Percentiles rank a stretch among this genome's conserved stretches.
Evolutionary conservation across 1,284 basidiomycete genomes (phyloP).

Genomic region (Cerrena zonata): DNA sequence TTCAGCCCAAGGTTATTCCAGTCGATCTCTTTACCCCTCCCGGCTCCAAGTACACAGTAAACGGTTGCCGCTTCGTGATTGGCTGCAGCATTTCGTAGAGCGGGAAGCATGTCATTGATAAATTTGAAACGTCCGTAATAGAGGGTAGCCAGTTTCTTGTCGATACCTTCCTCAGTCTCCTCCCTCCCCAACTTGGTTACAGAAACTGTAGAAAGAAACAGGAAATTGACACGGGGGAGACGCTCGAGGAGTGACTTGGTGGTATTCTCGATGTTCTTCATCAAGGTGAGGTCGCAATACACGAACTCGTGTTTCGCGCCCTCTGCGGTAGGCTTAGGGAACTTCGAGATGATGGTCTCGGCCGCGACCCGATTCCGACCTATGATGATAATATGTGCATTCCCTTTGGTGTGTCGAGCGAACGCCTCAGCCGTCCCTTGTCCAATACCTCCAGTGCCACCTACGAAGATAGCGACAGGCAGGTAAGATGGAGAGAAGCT

Average conservation of each 20-base stretch:
- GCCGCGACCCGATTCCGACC: constrained; percentile 31
- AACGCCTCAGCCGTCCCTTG: constrained; percentile 25
- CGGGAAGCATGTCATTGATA: constrained; percentile 20
- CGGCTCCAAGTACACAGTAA: constrained; percentile 18
- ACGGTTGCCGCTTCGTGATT: constrained; percentile 21
- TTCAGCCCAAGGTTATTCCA: constrained; percentile 30
- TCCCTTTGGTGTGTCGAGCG: constrained; percentile 25
- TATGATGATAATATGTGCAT: constrained; percentile 29
- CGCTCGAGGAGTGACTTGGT: constrained; percentile 19
- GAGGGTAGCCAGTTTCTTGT: constrained; percentile 19
- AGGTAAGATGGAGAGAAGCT: too few species aligned
- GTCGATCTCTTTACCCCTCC: constrained; percentile 21
- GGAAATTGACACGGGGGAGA: constrained; percentile 29
- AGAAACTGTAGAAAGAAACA: constrained; percentile 28
- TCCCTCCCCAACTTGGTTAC: constrained; percentile 25
- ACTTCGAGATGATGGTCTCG: constrained; percentile 27
- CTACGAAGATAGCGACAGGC: constrained; percentile 30
- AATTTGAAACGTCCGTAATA: constrained; percentile 27
- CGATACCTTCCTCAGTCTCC: constrained; percentile 23
- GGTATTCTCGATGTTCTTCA: constrained; percentile 26
- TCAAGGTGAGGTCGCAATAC: constrained; percentile 29
- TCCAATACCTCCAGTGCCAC: constrained; percentile 32
- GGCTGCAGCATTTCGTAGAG: constrained; percentile 16
- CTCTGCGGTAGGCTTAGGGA: constrained; percentile 20
- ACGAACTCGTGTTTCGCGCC: constrained; percentile 29